Conservation (phyloP, 148 eudicot genomes). For the Rhododendron ferrugineum region DNA sequence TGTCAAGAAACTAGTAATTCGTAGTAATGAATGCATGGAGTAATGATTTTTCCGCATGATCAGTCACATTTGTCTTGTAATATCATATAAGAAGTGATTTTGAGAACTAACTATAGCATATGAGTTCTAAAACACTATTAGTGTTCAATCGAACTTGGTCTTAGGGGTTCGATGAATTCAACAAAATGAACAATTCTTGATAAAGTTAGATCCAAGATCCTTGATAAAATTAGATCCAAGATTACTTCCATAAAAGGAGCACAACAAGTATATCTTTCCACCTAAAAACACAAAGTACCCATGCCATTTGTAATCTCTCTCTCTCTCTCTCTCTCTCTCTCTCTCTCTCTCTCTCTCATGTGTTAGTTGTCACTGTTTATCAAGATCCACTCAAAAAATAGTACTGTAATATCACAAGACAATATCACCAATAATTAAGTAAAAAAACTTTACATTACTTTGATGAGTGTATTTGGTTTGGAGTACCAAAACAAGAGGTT, state of each 20-base stretch:
- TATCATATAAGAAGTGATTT: no score
- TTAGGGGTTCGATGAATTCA: background rate
- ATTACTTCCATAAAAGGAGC: background rate
- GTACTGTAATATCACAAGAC: background rate
- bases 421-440: background rate
- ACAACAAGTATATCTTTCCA: background rate
- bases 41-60: background rate
- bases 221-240: background rate
- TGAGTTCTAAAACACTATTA: no score
- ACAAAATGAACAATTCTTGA: background rate
- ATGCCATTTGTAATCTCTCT: background rate
- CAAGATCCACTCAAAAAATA: background rate
- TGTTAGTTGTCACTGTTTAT: background rate
- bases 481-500: background rate
- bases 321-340: background rate
- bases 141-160: no score
- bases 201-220: no score
- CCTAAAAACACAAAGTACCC: background rate
- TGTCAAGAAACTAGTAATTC: no score
- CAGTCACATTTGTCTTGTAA: background rate
- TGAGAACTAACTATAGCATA: no score
- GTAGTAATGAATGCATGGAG: no score
- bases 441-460: background rate
- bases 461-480: background rate
- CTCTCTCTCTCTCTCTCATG: background rate